These are phyloP conservation scores for Nothophaeocryptopus gaeumannii DNA, from an alignment of 2,329 filamentous ascomycete genomes.

Conservation along the genomic window DNA sequence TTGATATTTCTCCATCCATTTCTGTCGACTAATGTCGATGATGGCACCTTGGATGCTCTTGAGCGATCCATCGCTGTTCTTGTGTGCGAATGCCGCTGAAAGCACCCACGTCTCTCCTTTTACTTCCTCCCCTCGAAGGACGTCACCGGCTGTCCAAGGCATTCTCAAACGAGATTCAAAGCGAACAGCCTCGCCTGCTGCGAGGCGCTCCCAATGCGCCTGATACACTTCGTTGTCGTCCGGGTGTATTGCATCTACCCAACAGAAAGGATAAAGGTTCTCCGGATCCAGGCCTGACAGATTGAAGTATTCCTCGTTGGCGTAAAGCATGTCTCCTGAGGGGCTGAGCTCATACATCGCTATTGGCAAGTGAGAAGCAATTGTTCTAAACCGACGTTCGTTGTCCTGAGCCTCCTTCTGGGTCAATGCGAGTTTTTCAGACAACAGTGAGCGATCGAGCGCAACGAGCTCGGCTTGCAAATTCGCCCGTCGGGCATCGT, in stretches of 20 bases:
- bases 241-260: slow-evolving; percentile 4
- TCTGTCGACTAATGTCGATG: slow-evolving; percentile 40
- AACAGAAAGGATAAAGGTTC: slow-evolving; percentile 14
- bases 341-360: slow-evolving; percentile 40
- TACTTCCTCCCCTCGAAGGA: slow-evolving; percentile 15
- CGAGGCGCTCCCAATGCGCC: slow-evolving; percentile 18
- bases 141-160: slow-evolving; percentile 16
- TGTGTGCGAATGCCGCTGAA: slow-evolving; percentile 16
- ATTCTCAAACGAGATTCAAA: slow-evolving; percentile 33
- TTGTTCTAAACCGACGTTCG: slow-evolving; percentile 36
- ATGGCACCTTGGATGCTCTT: slow-evolving; percentile 39
- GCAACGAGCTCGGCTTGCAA: slow-evolving; percentile 17
- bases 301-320: slow-evolving; percentile 39
- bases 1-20: slow-evolving; percentile 41
- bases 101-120: slow-evolving; percentile 22
- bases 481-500: slow-evolving; percentile 14
- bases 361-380: slow-evolving; percentile 38
- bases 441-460: slow-evolving; percentile 16
- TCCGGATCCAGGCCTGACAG: slow-evolving; percentile 23
- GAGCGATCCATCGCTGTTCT: slow-evolving; percentile 16
- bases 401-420: slow-evolving; percentile 27
- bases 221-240: slow-evolving; percentile 15
- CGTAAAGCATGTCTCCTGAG: slow-evolving; percentile 36
- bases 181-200: slow-evolving; percentile 19
- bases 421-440: slow-evolving; percentile 24